Evolutionary conservation across 768 basidiomycete genomes (phyloP), one percentile per base, ranked within the genome.

Genomic region (Phlebiopsis gigantea): DNA sequence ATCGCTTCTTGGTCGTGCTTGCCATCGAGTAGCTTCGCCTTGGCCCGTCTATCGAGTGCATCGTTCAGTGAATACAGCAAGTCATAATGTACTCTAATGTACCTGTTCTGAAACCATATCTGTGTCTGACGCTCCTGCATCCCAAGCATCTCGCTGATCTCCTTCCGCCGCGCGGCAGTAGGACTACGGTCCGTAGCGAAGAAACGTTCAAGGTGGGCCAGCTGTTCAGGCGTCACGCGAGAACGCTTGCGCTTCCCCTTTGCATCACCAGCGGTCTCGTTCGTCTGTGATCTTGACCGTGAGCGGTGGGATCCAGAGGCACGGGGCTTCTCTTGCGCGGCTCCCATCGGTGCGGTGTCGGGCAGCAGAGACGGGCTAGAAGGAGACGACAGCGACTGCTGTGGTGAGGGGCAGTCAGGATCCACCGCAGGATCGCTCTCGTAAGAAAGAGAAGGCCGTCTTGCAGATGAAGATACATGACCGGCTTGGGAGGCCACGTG

Each of bases 61-160:
- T 28, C 34, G 14, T 42, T 12, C 46, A 44, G 46, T 17, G 47
- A 19, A 3, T 26, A 7, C 43, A n/a, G n/a, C 14, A 14, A 25
- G 26, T 43, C 10, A 34, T 12, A 21, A 12, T 15, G 26, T 7
- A 28, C 19, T 15, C 10, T 31, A 21, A 61, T 75, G 56, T 61
- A 86, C 90, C 90, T 77, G 66, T 93, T 92, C 68, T 93, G 90
- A 64, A 91, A 93, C 90, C 90, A 92, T 46, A 93, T 87, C 70
- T 92, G 90, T 0, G 88, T 90, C 74, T 92, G 90, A 34, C 89
- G 83, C 71, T 92, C 90, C 50, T 87, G 81, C 86, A 93, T 90
- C 15, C 88, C 87, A 4, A 93, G 75, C 55, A 81, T 69, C 24
- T 84, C 79, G 57, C 86, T 83, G 52, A 93, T 89, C 63, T 90